A percentile compares a stretch with the other conserved stretches of the same genome.
phyloP scores from a whole-genome alignment of 2,329 filamentous ascomycete species.

The Fusarium algeriense region DNA sequence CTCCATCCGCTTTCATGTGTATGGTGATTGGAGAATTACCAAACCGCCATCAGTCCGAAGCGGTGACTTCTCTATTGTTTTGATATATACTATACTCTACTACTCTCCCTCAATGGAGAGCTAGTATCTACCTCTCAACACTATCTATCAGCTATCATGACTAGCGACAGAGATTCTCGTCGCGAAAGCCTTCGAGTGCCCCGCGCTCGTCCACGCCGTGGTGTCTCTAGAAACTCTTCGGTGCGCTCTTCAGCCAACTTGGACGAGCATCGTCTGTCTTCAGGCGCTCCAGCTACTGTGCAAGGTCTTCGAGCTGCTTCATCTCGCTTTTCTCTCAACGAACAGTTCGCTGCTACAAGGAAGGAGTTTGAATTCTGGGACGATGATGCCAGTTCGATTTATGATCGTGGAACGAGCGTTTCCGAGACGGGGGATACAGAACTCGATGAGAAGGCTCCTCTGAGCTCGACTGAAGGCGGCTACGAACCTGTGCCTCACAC shows the following conservation, averaged over 20 bases:
- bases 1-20: slow-evolving; percentile 34
- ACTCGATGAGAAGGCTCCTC: slow-evolving; percentile 23
- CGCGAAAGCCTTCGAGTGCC: slow-evolving; percentile 49
- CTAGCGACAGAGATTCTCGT: slow-evolving; percentile 40
- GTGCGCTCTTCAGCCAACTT: slow-evolving; percentile 42
- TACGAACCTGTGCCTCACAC: slow-evolving; percentile 5
- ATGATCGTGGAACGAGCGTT: slow-evolving; percentile 50
- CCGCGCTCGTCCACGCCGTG: slow-evolving; percentile 39
- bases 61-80: slow-evolving; percentile 28
- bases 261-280: slow-evolving; percentile 41
- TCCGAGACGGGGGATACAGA: slow-evolving; percentile 38
- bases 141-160: slow-evolving; percentile 40
- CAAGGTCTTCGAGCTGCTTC: slow-evolving; percentile 52
- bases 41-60: slow-evolving; percentile 18
- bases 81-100: neutral
- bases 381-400: slow-evolving; percentile 61
- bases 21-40: slow-evolving; percentile 44
- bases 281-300: slow-evolving; percentile 21
- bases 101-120: slow-evolving; percentile 6
- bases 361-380: slow-evolving; percentile 62
- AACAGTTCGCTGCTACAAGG: slow-evolving; percentile 62
- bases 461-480: slow-evolving; percentile 27
- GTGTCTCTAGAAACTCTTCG: slow-evolving; percentile 40
- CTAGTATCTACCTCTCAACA: slow-evolving; percentile 18
- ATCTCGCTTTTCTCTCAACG: slow-evolving; percentile 61